A percentile compares a stretch with the other conserved stretches of the same genome.
Conservation (phyloP, 2,329 filamentous ascomycete genomes). For the Plectosphaerella cucumerina region DNA sequence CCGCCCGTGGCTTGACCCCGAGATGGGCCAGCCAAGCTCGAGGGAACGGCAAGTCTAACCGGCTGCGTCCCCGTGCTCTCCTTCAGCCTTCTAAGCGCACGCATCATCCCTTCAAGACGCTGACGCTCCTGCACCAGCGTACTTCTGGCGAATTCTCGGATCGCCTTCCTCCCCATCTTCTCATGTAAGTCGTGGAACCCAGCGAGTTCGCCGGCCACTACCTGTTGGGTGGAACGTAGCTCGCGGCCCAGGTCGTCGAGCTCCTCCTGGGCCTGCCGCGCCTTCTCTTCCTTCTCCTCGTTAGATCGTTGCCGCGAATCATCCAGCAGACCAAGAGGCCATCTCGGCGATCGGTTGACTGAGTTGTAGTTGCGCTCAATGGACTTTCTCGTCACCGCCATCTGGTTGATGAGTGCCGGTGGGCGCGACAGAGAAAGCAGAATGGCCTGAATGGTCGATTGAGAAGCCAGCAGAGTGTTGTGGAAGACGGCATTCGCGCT, state of each 20-base stretch:
- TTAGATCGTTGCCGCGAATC: slow-evolving; percentile 80
- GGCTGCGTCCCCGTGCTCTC: slow-evolving; percentile 15
- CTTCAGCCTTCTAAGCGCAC: slow-evolving; percentile 66
- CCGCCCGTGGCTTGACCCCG: too few species aligned
- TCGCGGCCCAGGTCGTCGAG: slow-evolving; percentile 73
- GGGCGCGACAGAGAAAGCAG: slow-evolving; percentile 76
- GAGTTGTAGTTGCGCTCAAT: slow-evolving; percentile 74
- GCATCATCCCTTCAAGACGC: slow-evolving; percentile 72
- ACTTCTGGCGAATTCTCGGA: slow-evolving; percentile 70
- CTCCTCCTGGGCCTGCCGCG: slow-evolving; percentile 65
- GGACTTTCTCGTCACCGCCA: slow-evolving; percentile 68
- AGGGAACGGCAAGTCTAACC: background rate
- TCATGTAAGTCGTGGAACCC: slow-evolving; percentile 92
- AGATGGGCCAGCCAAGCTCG: too few species aligned
- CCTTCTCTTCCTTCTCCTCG: slow-evolving; percentile 79
- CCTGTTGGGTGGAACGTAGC: slow-evolving; percentile 86
- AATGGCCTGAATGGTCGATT: slow-evolving; percentile 78
- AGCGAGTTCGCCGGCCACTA: slow-evolving; percentile 85
- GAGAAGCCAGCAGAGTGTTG: slow-evolving; percentile 71
- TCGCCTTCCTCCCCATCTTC: slow-evolving; percentile 67
- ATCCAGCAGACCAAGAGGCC: slow-evolving; percentile 79
- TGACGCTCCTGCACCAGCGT: slow-evolving; percentile 80
- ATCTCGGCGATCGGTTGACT: slow-evolving; percentile 68
- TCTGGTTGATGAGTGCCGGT: slow-evolving; percentile 70
- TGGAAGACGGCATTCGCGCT: slow-evolving; percentile 72